A percentile compares a stretch with the other conserved stretches of the same genome.
These are phyloP conservation scores for Epichloe sibirici DNA, from an alignment of 2,329 filamentous ascomycete species.

Conservation along the genomic window DNA sequence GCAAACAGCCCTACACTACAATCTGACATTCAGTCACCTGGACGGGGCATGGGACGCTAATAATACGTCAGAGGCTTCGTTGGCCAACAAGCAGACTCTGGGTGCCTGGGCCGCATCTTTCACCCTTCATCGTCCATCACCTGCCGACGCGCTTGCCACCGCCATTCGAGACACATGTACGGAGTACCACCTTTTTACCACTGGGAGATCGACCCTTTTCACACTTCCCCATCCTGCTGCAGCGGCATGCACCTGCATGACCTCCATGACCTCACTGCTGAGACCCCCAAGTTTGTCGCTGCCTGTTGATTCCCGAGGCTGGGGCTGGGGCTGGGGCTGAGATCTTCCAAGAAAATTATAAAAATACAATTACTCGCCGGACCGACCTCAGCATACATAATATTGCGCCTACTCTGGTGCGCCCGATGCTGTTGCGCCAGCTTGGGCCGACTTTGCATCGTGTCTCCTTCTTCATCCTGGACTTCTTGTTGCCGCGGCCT, in stretches of 20 bases:
- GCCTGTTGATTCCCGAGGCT: neutral
- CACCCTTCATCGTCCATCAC: neutral
- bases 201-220: neutral
- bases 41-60: neutral
- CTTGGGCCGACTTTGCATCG: neutral
- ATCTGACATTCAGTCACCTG: neutral
- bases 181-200: neutral
- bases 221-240: neutral
- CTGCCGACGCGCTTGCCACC: neutral
- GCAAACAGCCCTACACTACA: neutral
- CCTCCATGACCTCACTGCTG: conserved; percentile 1
- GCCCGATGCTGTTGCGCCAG: neutral
- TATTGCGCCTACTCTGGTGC: neutral
- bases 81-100: neutral
- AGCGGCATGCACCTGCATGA: neutral
- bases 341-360: neutral
- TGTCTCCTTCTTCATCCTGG: neutral
- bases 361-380: neutral
- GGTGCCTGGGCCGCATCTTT: neutral
- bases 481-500: neutral
- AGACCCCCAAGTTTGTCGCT: neutral
- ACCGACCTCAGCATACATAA: neutral
- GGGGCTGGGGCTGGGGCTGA: neutral
- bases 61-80: neutral
- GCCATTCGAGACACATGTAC: neutral